A percentile compares a stretch with the other conserved stretches of the same genome.
Evolutionary conservation across 208 protist species (phyloP).

Genomic region (Crithidia thermophila): DNA sequence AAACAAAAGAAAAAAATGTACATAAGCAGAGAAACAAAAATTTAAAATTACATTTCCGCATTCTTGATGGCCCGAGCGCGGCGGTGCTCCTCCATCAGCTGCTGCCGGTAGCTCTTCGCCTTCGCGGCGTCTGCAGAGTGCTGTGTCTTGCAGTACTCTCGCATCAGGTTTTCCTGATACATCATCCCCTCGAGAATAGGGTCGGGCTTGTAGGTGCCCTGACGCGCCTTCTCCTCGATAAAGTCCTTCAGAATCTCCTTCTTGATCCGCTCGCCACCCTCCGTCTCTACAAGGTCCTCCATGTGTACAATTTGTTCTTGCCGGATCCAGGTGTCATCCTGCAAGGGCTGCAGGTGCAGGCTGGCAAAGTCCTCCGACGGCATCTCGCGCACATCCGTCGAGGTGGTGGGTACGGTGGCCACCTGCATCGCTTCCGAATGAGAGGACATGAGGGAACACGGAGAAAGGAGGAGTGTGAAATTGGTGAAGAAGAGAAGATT

Average conservation of each 20-base stretch:
- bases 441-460: background rate
- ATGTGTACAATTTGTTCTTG: conserved; percentile 71
- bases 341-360: conserved; percentile 68
- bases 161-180: conserved; percentile 83
- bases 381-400: conserved; percentile 42
- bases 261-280: conserved; percentile 64
- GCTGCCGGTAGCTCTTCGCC: conserved; percentile 53
- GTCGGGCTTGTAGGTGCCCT: conserved; percentile 36
- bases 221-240: conserved; percentile 44
- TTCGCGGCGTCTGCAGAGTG: conserved; percentile 43
- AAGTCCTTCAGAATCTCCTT: conserved; percentile 73
- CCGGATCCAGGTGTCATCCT: conserved; percentile 89
- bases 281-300: conserved; percentile 63
- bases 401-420: background rate
- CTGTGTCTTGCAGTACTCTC: conserved; percentile 57
- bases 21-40: conserved; percentile 15
- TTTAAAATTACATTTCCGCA: conserved; percentile 13
- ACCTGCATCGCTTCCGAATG: conserved; percentile 5
- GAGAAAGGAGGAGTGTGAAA: background rate
- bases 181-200: conserved; percentile 81
- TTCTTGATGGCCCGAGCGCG: conserved; percentile 28
- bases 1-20: conserved; percentile 6
- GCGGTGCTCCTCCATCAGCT: conserved; percentile 56
- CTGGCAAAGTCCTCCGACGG: conserved; percentile 69
- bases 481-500: background rate